phyloP scores from a whole-genome alignment of 768 basidiomycete genomes.

The Naganishia onofrii region DNA sequence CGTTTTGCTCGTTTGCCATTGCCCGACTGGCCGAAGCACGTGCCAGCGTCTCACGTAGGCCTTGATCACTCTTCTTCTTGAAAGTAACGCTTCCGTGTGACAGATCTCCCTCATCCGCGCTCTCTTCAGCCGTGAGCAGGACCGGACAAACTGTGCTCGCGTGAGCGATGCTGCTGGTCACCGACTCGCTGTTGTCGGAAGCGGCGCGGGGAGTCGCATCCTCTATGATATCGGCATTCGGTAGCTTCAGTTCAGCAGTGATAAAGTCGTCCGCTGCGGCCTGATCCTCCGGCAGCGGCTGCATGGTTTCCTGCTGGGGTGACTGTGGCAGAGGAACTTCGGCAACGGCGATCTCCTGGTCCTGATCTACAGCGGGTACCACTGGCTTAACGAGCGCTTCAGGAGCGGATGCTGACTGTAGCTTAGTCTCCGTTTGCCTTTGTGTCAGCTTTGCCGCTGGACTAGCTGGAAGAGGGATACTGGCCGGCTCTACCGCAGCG shows the following conservation, averaged over 20 bases:
- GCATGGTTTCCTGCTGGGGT: not conserved
- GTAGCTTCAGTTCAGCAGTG: not conserved
- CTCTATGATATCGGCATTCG: not conserved
- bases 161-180: not conserved
- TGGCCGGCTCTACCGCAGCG: not conserved
- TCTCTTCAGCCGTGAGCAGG: constrained; percentile 9
- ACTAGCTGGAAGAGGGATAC: constrained; percentile 20
- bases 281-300: not conserved
- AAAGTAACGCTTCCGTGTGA: constrained; percentile 24
- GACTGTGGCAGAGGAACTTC: not conserved
- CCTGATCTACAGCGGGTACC: not conserved
- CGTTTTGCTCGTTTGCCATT: constrained; percentile 11
- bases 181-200: no score
- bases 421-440: not conserved
- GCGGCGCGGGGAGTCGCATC: no score
- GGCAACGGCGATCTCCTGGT: not conserved
- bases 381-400: no score
- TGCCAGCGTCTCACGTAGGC: not conserved
- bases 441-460: not conserved
- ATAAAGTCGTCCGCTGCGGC: not conserved
- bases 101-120: constrained; percentile 14
- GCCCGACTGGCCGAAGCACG: constrained; percentile 17
- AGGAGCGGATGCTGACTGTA: not conserved
- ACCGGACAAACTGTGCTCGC: constrained; percentile 17
- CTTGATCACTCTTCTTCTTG: constrained; percentile 16